Evolutionary conservation across 129 eudicot species (phyloP).

Genomic region (Glebionis coronaria): DNA sequence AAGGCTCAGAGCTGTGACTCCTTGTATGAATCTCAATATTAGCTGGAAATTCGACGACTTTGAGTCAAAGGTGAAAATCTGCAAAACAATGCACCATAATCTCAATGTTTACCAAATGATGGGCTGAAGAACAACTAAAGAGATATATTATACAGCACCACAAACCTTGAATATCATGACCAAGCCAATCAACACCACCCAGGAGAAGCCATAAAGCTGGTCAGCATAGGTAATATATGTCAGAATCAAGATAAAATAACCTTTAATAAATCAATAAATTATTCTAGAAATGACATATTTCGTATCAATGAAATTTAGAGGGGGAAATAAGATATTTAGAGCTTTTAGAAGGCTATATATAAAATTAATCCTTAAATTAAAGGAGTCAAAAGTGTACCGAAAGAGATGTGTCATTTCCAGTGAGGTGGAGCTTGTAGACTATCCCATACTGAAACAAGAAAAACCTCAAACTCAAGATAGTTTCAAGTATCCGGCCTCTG

Average conservation of each 20-base stretch:
- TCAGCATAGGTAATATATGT: slow-evolving; percentile 13
- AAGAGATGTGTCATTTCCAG: slow-evolving; percentile 59
- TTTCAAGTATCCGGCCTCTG: slow-evolving; percentile 86
- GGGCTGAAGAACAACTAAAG: neutral
- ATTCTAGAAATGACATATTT: too few species aligned
- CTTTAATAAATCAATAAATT: too few species aligned
- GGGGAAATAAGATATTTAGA: too few species aligned
- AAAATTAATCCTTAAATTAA: neutral
- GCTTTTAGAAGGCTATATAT: too few species aligned
- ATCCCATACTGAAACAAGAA: slow-evolving; percentile 90
- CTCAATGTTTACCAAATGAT: neutral
- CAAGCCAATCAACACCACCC: slow-evolving; percentile 72
- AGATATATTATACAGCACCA: neutral
- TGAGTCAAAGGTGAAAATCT: slow-evolving; percentile 78
- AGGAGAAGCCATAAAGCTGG: slow-evolving; percentile 89
- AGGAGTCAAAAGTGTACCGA: slow-evolving; percentile 48
- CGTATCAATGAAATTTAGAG: too few species aligned
- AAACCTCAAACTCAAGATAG: slow-evolving; percentile 90
- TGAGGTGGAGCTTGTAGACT: slow-evolving; percentile 83
- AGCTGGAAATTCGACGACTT: slow-evolving; percentile 74
- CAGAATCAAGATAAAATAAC: slow-evolving; percentile 7
- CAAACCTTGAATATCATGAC: slow-evolving; percentile 87
- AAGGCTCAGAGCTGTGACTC: slow-evolving; percentile 73
- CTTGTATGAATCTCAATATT: slow-evolving; percentile 81
- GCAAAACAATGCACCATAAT: slow-evolving; percentile 25